Base-by-base conservation (phyloP, 2,329 filamentous ascomycete species). In the Alternaria atra region DNA sequence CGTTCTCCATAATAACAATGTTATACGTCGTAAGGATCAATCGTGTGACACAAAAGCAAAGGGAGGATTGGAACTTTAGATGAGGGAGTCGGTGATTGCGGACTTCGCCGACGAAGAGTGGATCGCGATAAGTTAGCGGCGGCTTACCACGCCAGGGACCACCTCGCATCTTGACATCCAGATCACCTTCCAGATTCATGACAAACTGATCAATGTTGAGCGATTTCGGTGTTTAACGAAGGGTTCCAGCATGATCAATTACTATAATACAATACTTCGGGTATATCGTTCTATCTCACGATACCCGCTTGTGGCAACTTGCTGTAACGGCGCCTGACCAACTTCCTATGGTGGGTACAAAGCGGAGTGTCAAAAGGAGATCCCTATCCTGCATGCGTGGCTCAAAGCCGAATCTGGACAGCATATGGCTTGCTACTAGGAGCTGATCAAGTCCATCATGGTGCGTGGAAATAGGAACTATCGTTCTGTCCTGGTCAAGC, bases 31-130 rank as follows among this genome's bases (percentile, higher is more conserved):
- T 27, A 15, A 23, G 9, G 9, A 12, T 20, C 20, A 27, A 42
- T 42, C 25, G 43, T 51, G 46, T 39, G 6, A 43, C 15, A 17
- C 13, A 39, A 20, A 17, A 10, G 25, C 29, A 23, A 43, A 54
- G 30, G 6, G 17, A 55, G 20, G 29, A 52, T 12, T 27, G 27
- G 29, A 58, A 48, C 47, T 23, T 44, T 34, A 43, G 58, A 63
- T 29, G 58, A 43, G 17, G 5, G 23, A 57, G 17, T 47, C 25
- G 6, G 23, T 52, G 39, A 42, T 43, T 30, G 58, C 69, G 69
- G 69, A 71, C 64, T 35, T 65, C 60, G 57, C 67, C 69, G 69
- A 61, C 30, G 35, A 55, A 51, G 48, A 57, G 69, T 69, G 67
- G 66, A 63, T 61, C 61, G 48, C 47, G 66, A 71, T 70, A 66